Evolutionary conservation across 1,284 basidiomycete species (phyloP).

Genomic region (Austroboletus niveus): DNA sequence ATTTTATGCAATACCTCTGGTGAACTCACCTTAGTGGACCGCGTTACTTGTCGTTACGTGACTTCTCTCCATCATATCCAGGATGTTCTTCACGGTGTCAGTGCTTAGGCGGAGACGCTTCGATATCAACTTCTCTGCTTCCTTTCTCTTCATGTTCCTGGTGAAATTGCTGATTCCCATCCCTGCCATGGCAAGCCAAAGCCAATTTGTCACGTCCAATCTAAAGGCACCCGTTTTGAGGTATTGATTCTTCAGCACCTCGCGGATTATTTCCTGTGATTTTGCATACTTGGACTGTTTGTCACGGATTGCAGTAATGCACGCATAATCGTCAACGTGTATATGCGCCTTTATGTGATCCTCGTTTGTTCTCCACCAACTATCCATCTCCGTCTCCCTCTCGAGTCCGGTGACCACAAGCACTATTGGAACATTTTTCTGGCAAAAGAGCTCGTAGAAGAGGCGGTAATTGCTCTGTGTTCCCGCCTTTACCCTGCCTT

Average conservation of each 20-base stretch:
- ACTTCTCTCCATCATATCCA: neutral
- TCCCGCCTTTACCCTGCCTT: neutral
- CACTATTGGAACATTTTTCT: neutral
- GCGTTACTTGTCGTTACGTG: neutral
- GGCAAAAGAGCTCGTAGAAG: constrained; percentile 3
- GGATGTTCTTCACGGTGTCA: neutral
- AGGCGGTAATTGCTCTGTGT: constrained; percentile 1
- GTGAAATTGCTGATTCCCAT: neutral
- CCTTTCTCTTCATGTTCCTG: neutral
- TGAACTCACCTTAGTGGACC: neutral
- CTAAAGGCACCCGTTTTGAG: neutral
- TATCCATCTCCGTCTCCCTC: constrained; percentile 2
- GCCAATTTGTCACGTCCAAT: neutral
- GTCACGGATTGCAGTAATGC: neutral
- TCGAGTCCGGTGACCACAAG: constrained; percentile 5
- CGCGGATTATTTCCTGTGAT: constrained; percentile 3
- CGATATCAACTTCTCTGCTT: neutral
- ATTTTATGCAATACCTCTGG: neutral
- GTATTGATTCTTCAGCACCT: neutral
- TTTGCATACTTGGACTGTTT: neutral
- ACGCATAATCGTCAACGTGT: neutral
- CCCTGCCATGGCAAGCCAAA: neutral
- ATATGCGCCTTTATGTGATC: neutral
- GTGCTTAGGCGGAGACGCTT: neutral
- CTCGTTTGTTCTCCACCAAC: constrained; percentile 5